Conservation (phyloP, 2,329 filamentous ascomycete species). For the Juglanconis oblonga region DNA sequence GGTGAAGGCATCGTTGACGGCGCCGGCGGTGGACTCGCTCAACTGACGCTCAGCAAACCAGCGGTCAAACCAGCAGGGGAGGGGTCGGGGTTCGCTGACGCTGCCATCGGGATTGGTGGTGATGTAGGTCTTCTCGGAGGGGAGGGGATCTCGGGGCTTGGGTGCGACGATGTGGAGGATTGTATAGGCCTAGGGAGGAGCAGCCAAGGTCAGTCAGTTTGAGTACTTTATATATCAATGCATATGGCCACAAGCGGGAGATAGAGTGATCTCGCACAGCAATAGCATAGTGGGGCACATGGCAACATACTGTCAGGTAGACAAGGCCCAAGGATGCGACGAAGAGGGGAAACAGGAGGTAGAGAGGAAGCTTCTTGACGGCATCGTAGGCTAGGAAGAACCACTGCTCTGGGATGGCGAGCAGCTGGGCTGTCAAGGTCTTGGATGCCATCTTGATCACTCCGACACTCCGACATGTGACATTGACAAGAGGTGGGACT, state of each 20-base stretch:
- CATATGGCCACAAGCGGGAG: background rate
- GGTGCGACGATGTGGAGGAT: conserved; percentile 75
- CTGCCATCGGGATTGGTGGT: conserved; percentile 68
- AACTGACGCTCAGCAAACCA: conserved; percentile 62
- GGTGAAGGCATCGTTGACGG: conserved; percentile 36
- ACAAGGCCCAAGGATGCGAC: conserved; percentile 31
- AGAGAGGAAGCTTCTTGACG: conserved; percentile 36
- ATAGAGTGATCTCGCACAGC: background rate
- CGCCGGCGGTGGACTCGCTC: conserved; percentile 34
- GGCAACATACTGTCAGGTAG: conserved; percentile 36
- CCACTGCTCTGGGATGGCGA: conserved; percentile 33
- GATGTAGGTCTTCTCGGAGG: conserved; percentile 81
- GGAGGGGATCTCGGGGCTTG: conserved; percentile 68
- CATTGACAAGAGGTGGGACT: conserved; percentile 2
- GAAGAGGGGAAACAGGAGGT: conserved; percentile 36
- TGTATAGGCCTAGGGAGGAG: conserved; percentile 53
- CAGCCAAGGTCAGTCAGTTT: background rate
- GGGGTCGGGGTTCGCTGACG: conserved; percentile 40
- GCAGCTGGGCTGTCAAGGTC: conserved; percentile 11
- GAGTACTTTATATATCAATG: background rate
- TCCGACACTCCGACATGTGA: conserved; percentile 6
- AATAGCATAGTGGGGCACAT: background rate
- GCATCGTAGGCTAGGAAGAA: conserved; percentile 33
- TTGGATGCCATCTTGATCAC: conserved; percentile 1
- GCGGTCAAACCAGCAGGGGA: conserved; percentile 87